Evolutionary conservation across 2,329 filamentous ascomycete genomes (phyloP).

Genomic region (Trichoderma koningiopsis): DNA sequence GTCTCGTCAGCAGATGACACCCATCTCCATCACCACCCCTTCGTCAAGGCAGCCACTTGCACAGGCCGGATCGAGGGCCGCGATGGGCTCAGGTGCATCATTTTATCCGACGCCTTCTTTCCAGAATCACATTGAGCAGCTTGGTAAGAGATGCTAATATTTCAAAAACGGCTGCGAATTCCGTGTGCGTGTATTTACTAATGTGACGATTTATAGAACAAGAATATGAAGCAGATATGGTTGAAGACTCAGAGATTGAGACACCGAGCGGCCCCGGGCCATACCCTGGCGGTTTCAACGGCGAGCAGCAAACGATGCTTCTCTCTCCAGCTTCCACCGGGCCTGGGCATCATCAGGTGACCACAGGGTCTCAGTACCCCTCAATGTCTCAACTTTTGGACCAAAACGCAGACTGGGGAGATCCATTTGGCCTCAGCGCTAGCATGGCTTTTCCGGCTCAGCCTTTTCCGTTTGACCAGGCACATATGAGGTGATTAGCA

Average conservation of each 20-base stretch:
- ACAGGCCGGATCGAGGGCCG: slow-evolving; percentile 41
- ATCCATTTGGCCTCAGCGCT: slow-evolving; percentile 89
- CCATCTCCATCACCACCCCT: slow-evolving; percentile 34
- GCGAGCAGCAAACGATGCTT: slow-evolving; percentile 46
- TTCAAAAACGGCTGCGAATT: neutral
- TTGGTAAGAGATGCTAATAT: slow-evolving; percentile 70
- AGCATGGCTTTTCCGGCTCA: slow-evolving; percentile 94
- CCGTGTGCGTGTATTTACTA: neutral
- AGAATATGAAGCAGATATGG: slow-evolving; percentile 92
- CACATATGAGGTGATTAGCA: slow-evolving; percentile 50
- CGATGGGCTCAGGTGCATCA: slow-evolving; percentile 44
- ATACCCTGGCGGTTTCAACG: slow-evolving; percentile 61
- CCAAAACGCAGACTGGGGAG: slow-evolving; percentile 86
- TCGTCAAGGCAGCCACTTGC: slow-evolving; percentile 39
- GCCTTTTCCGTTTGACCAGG: slow-evolving; percentile 72
- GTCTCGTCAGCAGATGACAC: slow-evolving; percentile 38
- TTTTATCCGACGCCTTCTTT: slow-evolving; percentile 84
- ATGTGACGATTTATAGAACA: slow-evolving; percentile 70
- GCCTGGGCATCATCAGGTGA: slow-evolving; percentile 43
- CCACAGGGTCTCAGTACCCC: slow-evolving; percentile 54
- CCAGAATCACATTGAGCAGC: slow-evolving; percentile 91
- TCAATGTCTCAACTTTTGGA: slow-evolving; percentile 68
- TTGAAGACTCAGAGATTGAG: slow-evolving; percentile 78
- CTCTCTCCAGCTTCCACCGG: slow-evolving; percentile 46
- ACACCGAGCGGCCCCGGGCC: slow-evolving; percentile 65